phyloP scores from a whole-genome alignment of 139 green algal genomes.

The Zygnema circumcarinatum region DNA sequence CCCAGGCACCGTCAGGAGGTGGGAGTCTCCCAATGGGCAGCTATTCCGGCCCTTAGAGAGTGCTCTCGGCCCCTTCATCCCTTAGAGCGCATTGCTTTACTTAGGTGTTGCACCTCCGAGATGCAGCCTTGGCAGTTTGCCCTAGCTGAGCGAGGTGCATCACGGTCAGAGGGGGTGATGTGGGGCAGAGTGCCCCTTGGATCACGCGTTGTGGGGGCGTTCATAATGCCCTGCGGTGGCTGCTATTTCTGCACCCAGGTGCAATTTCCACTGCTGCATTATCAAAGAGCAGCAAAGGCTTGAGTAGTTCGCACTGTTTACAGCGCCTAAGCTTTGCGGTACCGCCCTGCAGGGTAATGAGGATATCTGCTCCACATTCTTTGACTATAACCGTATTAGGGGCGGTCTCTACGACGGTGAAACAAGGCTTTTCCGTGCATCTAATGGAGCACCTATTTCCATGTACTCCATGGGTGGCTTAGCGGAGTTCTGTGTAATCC shows the following conservation, averaged over 20 bases:
- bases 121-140: no score
- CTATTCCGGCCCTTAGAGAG: no score
- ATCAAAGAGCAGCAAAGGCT: no score
- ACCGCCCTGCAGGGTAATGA: constrained; percentile 33
- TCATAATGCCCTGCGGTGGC: constrained; percentile 55
- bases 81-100: no score
- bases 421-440: constrained; percentile 25
- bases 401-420: constrained; percentile 46
- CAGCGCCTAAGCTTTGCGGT: no score
- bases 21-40: no score
- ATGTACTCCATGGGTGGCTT: constrained; percentile 58
- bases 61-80: no score
- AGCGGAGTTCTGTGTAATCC: constrained; percentile 49
- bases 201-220: constrained; percentile 35
- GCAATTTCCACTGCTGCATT: no score
- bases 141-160: no score
- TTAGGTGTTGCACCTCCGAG: no score
- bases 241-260: constrained; percentile 54
- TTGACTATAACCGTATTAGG: constrained; percentile 46
- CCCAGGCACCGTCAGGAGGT: constrained; percentile 36
- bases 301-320: no score
- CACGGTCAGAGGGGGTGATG: not conserved
- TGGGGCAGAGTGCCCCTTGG: constrained; percentile 48
- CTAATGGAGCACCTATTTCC: not conserved
- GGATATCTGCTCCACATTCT: constrained; percentile 51